Conservation (phyloP, 805 yeast species). For the Saccharomyces jurei region DNA sequence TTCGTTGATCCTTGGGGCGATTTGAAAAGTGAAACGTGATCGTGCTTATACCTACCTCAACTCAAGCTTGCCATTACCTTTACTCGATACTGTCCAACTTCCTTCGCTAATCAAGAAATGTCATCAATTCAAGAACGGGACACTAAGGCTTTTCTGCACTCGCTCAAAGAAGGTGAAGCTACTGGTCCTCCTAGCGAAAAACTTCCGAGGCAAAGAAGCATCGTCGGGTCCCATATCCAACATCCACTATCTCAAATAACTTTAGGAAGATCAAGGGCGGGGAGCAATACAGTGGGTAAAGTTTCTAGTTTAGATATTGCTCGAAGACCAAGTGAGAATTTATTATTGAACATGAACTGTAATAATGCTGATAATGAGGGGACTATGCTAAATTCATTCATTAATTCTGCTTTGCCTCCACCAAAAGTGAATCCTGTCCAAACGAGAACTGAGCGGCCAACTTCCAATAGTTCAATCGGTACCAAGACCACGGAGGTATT, state of each 20-base stretch:
- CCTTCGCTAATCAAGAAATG: neutral
- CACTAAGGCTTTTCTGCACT: neutral
- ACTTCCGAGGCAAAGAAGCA: neutral
- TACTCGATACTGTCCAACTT: neutral
- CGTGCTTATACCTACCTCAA: neutral
- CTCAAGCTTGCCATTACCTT: neutral
- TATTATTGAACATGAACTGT: conserved; percentile 13
- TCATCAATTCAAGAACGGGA: neutral
- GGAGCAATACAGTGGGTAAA: conserved; percentile 8
- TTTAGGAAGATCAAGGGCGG: neutral
- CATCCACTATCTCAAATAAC: neutral
- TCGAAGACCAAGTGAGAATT: conserved; percentile 29
- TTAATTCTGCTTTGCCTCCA: conserved; percentile 12
- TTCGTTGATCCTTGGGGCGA: neutral
- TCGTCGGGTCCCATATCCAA: neutral
- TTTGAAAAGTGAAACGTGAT: neutral
- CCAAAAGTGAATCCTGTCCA: conserved; percentile 17
- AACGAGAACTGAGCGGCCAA: conserved; percentile 19
- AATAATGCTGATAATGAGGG: conserved; percentile 3
- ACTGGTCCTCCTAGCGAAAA: neutral
- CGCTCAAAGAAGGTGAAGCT: neutral
- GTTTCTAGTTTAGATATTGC: conserved; percentile 23
- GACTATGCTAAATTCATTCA: neutral
- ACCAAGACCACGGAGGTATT: conserved; percentile 25
- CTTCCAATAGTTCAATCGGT: conserved; percentile 27